Evolutionary conservation across 768 basidiomycete species (phyloP), one percentile per base, ranked within the genome.

Genomic region (Podaxis sp.): DNA sequence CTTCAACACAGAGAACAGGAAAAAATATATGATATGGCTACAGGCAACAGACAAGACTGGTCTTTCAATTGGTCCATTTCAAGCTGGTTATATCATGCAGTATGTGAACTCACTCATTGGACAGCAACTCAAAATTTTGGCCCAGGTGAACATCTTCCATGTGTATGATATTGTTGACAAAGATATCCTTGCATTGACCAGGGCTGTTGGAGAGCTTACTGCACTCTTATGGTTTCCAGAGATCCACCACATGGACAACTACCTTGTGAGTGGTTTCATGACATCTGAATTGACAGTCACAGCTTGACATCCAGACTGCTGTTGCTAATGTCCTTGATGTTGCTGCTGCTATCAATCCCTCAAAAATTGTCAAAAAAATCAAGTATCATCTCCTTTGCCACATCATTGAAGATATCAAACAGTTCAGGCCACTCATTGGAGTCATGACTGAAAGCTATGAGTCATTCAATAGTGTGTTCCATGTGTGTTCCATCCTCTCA

Each of bases 401-500:
- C 48, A 38, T 79, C 7, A 48, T 52, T 13, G 70, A 72, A 12
- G 77, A 80, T 64, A 75, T 77, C 2, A 22, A 46, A 1, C 69
- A 68, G 0, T 77, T 76, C 59, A 76, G 78, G 8, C 77, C 77
- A 15, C 48, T 71, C 0, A 67, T 78, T 22, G 66, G 75, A 0
- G 64, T 72, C 38, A 67, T 75, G 39, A 75, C 76, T 0, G 76
- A 79, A 49, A 59, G 60, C 0, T 80, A 72, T 64, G 80, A 82
- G 63, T 72, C 69, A 53, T 83, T 72, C 63, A 82, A 83, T 66
- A 73, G 72, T 4, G 68, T 83, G 6, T 81, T 82, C 54, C 70
- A 77, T 1, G 61, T 68, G 9, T 79, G 76, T 49, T 79, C 75
- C 3, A 69, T 82, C 28, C 66, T 74, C 28, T 76, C 74, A 15